Conservation (phyloP, 2,329 filamentous ascomycete genomes). For the Neofusicoccum sp. region DNA sequence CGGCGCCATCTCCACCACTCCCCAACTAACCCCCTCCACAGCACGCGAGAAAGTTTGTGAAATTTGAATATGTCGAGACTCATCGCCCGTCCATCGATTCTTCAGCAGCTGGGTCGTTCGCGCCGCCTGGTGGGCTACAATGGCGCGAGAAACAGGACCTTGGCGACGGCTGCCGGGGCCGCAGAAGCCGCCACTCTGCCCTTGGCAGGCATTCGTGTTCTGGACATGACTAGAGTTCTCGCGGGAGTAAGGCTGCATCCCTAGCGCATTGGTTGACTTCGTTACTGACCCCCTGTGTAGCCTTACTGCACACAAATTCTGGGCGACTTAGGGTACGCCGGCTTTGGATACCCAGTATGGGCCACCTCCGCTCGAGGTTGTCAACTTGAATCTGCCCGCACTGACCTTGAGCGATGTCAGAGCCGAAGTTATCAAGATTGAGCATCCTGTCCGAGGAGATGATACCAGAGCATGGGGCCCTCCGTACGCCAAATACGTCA, state of each 20-base stretch:
- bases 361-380: conserved; percentile 34
- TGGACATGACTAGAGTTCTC: conserved; percentile 95
- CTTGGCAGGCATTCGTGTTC: conserved; percentile 79
- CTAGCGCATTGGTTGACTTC: background rate
- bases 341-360: conserved; percentile 28
- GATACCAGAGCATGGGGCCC: conserved; percentile 97
- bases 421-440: conserved; percentile 95
- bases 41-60: background rate
- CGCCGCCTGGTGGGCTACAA: background rate
- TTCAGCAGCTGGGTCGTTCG: background rate
- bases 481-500: conserved; percentile 78
- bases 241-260: conserved; percentile 69
- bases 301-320: conserved; percentile 97
- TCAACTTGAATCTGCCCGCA: conserved; percentile 21
- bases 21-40: background rate
- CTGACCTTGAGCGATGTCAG: conserved; percentile 44
- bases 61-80: background rate
- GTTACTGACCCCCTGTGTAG: conserved; percentile 45
- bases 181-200: conserved; percentile 55
- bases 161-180: conserved; percentile 12
- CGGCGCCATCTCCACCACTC: background rate
- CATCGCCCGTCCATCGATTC: background rate
- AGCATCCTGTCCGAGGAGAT: conserved; percentile 86
- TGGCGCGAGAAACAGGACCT: background rate
- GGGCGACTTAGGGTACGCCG: conserved; percentile 83